Base-by-base conservation (phyloP, 345 rosid species). In the Bruguiera sexangula region DNA sequence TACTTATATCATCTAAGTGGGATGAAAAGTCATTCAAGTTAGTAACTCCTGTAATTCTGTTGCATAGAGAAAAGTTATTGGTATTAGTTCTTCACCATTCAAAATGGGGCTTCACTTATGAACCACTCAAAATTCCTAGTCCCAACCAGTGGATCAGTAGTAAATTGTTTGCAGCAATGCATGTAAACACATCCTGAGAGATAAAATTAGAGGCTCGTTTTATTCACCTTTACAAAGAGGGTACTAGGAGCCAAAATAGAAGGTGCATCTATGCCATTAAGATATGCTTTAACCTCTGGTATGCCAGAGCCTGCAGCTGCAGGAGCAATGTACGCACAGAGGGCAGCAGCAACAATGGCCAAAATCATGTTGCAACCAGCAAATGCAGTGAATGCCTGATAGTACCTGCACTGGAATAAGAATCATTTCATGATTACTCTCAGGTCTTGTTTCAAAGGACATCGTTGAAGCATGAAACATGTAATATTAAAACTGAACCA, bases 251-350 rank as follows among this genome's bases (percentile, higher is more conserved):
- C 97, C 76, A 93, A 81, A 62, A 93, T 93, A 31, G 98, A 85
- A 71, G 89, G 84, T 55, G 97, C 92, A 84, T 93, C 98, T 46
- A 93, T 78, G 62, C 98, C 97, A 68, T 93, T 91, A 68, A 93
- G 94, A 78, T 93, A 93, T 39, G 98, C 98, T 79, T 93, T 93
- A 71, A 93, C 96, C 82, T 93, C 97, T 0, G 98, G 98, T 54
- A 93, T 90, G 39, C 98, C 98, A 52, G 98, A 93, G 58, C 98
- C 96, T 19, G 96, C 96, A 3, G 96, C 96, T 1, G 97, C 96
- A 11, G 96, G 97, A 62, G 96, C 94, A 76, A 91, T 51, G 62
- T 73, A 90, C 80, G 97, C 98, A 81, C 92, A 93, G 9, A 90
- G 93, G 24, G 70, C 81, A 54, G 79, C 93, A 63, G 97, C 93